Base-by-base conservation (phyloP, 768 basidiomycete genomes). In the Leccinum variicolor region DNA sequence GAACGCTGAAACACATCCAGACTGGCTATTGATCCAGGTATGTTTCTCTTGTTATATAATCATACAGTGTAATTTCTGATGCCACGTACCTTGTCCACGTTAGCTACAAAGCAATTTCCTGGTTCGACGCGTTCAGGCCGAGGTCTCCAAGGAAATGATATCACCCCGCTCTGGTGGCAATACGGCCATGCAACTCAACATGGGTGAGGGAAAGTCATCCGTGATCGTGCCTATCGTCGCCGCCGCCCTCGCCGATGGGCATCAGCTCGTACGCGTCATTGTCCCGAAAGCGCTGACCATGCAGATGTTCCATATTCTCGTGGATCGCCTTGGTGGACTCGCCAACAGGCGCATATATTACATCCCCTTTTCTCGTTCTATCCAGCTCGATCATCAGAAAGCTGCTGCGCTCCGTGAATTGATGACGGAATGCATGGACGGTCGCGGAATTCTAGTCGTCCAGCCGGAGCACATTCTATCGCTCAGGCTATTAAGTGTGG, bases 21-120 rank as follows among this genome's bases (percentile, higher is more conserved):
- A 78, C 49, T 82, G 78, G 80, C 60, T 79, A 0, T 59, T 81
- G 11, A 70, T 82, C n/a, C 80, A 81, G 70, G 76, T 79, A 25
- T 23, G 54, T 31, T 31, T 50, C n/a, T 43, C 4, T 11, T 2
- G 15, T 54, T 13, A 31, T 31, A 31, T 17, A 6, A 48, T 26
- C 14, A 5, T 25, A 23, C 1, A 15, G 23, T 13, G 17, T 26
- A 5, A 4, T 52, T 39, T 14, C 59, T 58, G 14, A 50, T 8
- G 6, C n/a, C 5, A 14, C 14, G 31, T 13, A 69, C 21, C 39
- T 57, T 19, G n/a, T 47, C 17, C 50, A 10, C 46, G 60, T 76
- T 26, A 75, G 54, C 65, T 73, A 6, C 59, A 63, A 7, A 59
- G 74, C 49, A 49, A 64, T 52, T 56, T 21, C 6, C 25, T 47